These are phyloP conservation scores for Mollisia scopiformis DNA, from an alignment of 2,329 filamentous ascomycete species.

Conservation along the genomic window DNA sequence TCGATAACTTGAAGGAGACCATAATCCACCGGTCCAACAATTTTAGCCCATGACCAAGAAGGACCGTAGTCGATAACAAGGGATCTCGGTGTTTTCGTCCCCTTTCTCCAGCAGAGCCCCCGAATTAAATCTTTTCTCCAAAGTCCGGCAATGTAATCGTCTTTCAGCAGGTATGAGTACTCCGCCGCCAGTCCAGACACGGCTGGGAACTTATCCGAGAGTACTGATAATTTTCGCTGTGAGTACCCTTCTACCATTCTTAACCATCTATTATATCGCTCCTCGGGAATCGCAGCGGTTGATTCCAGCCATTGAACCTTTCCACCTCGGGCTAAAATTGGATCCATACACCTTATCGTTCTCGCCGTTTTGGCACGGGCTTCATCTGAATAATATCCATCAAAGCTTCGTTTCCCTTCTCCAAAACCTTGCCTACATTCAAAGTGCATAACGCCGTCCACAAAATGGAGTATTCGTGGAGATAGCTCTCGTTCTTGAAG, in stretches of 20 bases:
- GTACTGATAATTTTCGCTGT: not conserved
- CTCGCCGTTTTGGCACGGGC: not conserved
- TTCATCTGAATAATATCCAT: too few relatives aligned
- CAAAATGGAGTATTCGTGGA: conserved; percentile 21
- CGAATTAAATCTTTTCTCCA: not conserved
- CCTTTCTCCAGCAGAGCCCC: not conserved
- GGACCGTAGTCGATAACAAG: not conserved
- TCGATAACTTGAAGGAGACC: not conserved
- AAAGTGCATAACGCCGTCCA: conserved; percentile 8
- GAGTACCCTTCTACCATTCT: not conserved
- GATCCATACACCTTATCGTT: not conserved
- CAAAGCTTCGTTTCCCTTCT: not conserved
- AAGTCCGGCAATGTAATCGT: conserved; percentile 7
- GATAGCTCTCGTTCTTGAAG: conserved; percentile 20
- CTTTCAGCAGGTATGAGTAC: conserved; percentile 4
- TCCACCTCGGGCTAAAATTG: not conserved
- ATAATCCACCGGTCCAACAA: not conserved
- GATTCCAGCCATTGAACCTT: not conserved
- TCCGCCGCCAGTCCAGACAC: conserved; percentile 3
- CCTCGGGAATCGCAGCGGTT: not conserved
- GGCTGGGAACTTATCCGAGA: conserved; percentile 6
- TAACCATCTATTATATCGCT: not conserved
- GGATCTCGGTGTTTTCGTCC: not conserved
- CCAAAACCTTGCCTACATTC: not conserved
- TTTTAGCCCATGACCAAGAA: not conserved